Evolutionary conservation across 257 asterid genomes (phyloP).

Genomic region (Plantago ovata): DNA sequence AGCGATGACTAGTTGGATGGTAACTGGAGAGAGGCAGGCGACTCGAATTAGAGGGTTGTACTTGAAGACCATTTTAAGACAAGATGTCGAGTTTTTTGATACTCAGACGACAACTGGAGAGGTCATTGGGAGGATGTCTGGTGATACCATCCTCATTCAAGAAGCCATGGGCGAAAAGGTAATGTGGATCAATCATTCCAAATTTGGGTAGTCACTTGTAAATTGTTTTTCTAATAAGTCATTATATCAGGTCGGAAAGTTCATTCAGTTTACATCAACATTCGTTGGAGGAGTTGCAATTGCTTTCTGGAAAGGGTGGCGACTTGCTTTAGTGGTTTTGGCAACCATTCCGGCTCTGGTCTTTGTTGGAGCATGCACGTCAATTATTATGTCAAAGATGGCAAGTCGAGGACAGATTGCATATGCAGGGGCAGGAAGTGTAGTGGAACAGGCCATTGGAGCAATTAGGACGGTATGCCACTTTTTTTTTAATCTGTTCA

Average conservation of each 20-base stretch:
- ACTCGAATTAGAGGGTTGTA: no score
- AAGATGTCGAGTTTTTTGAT: no score
- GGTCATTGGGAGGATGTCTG: no score
- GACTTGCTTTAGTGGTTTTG: conserved; percentile 32
- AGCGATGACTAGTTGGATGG: no score
- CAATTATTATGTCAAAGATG: conserved; percentile 43
- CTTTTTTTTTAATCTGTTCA: background rate
- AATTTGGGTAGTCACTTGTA: background rate
- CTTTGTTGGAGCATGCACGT: conserved; percentile 36
- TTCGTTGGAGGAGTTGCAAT: conserved; percentile 40
- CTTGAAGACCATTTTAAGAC: no score
- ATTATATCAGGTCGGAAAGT: conserved; percentile 45
- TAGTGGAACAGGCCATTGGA: conserved; percentile 71
- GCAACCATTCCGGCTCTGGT: conserved; percentile 40
- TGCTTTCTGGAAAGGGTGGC: conserved; percentile 54
- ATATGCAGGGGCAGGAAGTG: conserved; percentile 72
- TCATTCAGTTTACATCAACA: conserved; percentile 36
- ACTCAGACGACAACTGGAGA: no score
- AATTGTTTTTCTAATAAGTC: background rate
- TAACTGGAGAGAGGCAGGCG: no score
- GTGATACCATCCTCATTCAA: no score
- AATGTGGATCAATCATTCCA: background rate
- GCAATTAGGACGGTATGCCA: conserved; percentile 64
- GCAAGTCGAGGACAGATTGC: conserved; percentile 55
- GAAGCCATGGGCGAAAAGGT: no score